A percentile compares a stretch with the other conserved stretches of the same genome.
phyloP scores from a whole-genome alignment of 352 stramenopile species.

The Globisporangium spinosum region DNA sequence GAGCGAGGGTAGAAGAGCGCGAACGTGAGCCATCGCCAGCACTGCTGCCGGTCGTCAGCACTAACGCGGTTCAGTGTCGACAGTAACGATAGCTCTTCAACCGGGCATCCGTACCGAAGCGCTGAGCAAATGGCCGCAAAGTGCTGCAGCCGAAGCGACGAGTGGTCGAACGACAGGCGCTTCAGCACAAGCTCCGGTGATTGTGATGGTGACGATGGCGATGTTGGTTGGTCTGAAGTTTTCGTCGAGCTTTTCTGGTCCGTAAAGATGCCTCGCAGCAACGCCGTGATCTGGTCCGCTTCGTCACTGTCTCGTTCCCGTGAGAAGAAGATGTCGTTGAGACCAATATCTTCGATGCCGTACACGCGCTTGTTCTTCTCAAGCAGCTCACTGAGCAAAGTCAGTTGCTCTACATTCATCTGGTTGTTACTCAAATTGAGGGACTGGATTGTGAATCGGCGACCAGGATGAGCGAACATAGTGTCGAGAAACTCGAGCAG shows the following conservation, averaged over 20 bases:
- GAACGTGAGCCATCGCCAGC: conserved; percentile 19
- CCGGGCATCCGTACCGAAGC: conserved; percentile 2
- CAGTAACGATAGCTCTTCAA: conserved; percentile 9
- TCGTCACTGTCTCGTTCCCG: conserved; percentile 7
- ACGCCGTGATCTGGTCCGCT: background rate
- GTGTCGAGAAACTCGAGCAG: conserved; percentile 7
- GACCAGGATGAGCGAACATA: background rate
- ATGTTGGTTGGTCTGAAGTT: background rate
- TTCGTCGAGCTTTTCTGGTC: background rate
- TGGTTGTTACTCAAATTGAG: conserved; percentile 18
- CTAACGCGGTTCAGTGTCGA: conserved; percentile 7
- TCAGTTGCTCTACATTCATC: conserved; percentile 9
- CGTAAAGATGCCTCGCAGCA: background rate
- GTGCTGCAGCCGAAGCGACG: conserved; percentile 12
- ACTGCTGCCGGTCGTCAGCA: conserved; percentile 4
- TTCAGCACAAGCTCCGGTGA: background rate
- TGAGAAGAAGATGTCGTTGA: conserved; percentile 14
- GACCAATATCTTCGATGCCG: conserved; percentile 1
- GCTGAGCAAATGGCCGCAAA: conserved; percentile 7
- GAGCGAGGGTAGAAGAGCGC: conserved; percentile 16
- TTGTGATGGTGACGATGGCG: background rate
- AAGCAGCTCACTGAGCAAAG: conserved; percentile 13
- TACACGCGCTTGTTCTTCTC: conserved; percentile 5
- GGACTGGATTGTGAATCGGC: background rate
- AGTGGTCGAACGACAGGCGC: conserved; percentile 14